These are phyloP conservation scores for Botryotinia calthae DNA, from an alignment of 2,329 filamentous ascomycete genomes.

Conservation along the genomic window DNA sequence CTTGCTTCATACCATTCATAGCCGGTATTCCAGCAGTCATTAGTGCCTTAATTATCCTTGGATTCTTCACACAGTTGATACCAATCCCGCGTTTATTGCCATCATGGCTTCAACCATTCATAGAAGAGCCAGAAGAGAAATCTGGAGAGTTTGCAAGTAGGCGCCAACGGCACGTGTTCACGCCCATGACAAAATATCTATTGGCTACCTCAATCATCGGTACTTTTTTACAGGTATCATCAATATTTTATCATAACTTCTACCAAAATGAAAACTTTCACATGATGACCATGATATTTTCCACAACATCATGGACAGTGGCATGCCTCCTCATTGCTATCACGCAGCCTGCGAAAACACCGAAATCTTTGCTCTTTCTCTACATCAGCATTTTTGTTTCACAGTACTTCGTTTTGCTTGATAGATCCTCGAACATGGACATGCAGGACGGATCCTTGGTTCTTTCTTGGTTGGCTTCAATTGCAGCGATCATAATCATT, in stretches of 20 bases:
- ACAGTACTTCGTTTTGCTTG: conserved; percentile 32
- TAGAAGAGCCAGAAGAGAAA: conserved; percentile 43
- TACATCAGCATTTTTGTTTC: conserved; percentile 30
- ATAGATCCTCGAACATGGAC: conserved; percentile 34
- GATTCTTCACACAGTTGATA: conserved; percentile 29
- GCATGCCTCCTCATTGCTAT: conserved; percentile 29
- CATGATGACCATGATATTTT: conserved; percentile 41
- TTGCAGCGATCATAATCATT: conserved; percentile 52
- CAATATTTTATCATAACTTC: conserved; percentile 35
- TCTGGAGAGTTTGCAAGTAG: conserved; percentile 37
- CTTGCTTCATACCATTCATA: conserved; percentile 34
- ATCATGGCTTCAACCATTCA: conserved; percentile 51
- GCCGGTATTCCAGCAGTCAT: conserved; percentile 34
- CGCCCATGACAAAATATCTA: conserved; percentile 40
- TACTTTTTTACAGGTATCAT: conserved; percentile 38
- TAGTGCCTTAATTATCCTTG: conserved; percentile 36
- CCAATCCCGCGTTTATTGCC: conserved; percentile 40
- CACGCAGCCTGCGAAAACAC: conserved; percentile 30
- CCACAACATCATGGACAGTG: conserved; percentile 32
- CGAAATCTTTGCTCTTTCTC: conserved; percentile 30
- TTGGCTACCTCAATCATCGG: conserved; percentile 42
- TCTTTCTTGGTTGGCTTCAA: conserved; percentile 43
- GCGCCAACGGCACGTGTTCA: conserved; percentile 27
- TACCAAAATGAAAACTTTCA: conserved; percentile 31
- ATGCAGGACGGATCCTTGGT: conserved; percentile 24